Conservation (phyloP, 345 rosid genomes). For the Schrenkiella parvula region DNA sequence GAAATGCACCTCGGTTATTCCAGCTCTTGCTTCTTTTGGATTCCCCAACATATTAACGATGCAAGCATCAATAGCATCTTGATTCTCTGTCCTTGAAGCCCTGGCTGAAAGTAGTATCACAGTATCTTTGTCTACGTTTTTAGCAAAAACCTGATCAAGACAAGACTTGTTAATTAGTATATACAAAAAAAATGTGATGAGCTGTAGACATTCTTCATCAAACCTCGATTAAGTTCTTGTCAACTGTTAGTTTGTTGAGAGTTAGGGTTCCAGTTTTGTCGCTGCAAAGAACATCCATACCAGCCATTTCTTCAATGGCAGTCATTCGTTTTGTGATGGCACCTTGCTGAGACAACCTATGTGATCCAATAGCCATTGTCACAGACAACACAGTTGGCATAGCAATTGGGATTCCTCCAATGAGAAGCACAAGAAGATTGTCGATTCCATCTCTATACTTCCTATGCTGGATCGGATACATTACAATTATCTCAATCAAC, state of each 20-base stretch:
- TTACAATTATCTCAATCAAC: conserved; percentile 65
- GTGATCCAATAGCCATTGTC: conserved; percentile 98
- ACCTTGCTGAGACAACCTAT: conserved; percentile 84
- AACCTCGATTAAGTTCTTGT: conserved; percentile 78
- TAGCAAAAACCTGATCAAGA: conserved; percentile 47
- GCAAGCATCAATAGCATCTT: conserved; percentile 94
- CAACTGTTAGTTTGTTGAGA: conserved; percentile 92
- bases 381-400: conserved; percentile 97
- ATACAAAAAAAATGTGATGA: neutral
- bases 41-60: conserved; percentile 84
- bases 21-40: conserved; percentile 83
- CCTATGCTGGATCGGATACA: conserved; percentile 75
- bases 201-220: neutral
- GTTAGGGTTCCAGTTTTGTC: conserved; percentile 96
- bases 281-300: conserved; percentile 97
- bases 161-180: neutral
- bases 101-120: conserved; percentile 69
- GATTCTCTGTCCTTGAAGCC: conserved; percentile 90
- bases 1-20: conserved; percentile 69
- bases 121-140: conserved; percentile 43
- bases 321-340: conserved; percentile 99
- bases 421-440: conserved; percentile 91
- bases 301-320: conserved; percentile 99
- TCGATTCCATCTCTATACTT: conserved; percentile 81
- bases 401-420: conserved; percentile 97